These are phyloP conservation scores for Hylodesmum podocarpum DNA, from an alignment of 306 rosid genomes.

Conservation along the genomic window DNA sequence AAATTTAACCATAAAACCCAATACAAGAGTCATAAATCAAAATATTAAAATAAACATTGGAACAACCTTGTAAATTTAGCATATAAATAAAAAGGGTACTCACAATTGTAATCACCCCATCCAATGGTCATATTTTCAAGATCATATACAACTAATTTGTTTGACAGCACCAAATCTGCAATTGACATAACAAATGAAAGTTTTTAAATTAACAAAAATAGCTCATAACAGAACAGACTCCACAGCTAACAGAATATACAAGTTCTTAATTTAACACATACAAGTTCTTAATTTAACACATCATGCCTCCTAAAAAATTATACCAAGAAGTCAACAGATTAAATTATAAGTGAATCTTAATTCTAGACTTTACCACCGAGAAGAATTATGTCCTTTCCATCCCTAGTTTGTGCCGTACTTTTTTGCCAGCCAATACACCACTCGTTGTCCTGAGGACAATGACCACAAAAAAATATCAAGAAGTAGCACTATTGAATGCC, in stretches of 20 bases:
- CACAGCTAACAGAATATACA: neutral
- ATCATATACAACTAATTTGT: slow-evolving; percentile 68
- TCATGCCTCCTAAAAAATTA: slow-evolving; percentile 10
- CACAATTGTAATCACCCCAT: slow-evolving; percentile 73
- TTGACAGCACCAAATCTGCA: slow-evolving; percentile 75
- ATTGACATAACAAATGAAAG: slow-evolving; percentile 9
- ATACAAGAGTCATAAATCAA: neutral
- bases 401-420: slow-evolving; percentile 41
- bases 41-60: slow-evolving; percentile 1
- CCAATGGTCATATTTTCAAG: slow-evolving; percentile 65
- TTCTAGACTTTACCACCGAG: slow-evolving; percentile 63
- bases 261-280: neutral
- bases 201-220: neutral
- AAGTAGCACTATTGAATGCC: neutral
- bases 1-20: neutral
- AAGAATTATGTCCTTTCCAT: slow-evolving; percentile 52
- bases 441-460: slow-evolving; percentile 38
- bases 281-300: slow-evolving; percentile 4
- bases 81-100: slow-evolving; percentile 36
- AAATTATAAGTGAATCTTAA: slow-evolving; percentile 6
- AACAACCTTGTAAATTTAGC: neutral
- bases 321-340: slow-evolving; percentile 1
- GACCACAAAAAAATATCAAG: slow-evolving; percentile 14
- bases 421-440: slow-evolving; percentile 72
- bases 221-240: neutral